Evolutionary conservation across 163 green algal genomes (phyloP).

Genomic region (Chlorella variabilis): DNA sequence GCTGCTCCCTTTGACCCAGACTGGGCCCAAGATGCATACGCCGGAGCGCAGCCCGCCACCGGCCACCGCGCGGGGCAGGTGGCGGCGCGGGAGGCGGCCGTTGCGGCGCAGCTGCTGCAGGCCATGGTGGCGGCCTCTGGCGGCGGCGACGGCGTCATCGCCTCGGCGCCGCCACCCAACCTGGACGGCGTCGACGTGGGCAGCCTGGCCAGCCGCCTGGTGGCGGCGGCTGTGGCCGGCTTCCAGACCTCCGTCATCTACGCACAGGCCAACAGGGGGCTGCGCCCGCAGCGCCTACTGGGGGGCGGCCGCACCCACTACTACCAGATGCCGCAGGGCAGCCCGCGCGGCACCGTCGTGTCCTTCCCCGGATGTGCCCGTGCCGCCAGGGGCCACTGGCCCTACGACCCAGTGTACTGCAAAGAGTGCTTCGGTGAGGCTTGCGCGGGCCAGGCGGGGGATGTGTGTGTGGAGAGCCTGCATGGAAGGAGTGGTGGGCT

Average conservation of each 20-base stretch:
- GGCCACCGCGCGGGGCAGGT: background rate
- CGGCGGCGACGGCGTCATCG: background rate
- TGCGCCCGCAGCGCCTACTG: background rate
- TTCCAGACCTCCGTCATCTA: background rate
- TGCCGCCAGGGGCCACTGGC: background rate
- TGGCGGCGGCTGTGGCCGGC: background rate
- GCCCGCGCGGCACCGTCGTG: background rate
- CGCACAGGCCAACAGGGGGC: background rate
- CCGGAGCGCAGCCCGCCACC: no score
- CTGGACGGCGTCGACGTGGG: background rate
- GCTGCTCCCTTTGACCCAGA: no score
- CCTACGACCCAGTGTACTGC: slow-evolving; percentile 3
- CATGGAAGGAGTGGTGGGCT: background rate
- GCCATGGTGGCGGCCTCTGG: background rate
- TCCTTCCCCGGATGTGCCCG: slow-evolving; percentile 10
- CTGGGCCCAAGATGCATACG: background rate
- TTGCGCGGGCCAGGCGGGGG: no score
- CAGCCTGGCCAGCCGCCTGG: background rate
- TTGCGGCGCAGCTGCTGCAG: background rate
- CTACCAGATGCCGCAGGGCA: background rate
- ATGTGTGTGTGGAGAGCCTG: background rate
- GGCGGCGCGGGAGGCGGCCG: background rate
- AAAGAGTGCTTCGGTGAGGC: slow-evolving; percentile 21
- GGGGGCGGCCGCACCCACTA: background rate
- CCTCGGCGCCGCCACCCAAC: background rate